phyloP scores from a whole-genome alignment of 768 basidiomycete genomes.

The Mycena vitilis region DNA sequence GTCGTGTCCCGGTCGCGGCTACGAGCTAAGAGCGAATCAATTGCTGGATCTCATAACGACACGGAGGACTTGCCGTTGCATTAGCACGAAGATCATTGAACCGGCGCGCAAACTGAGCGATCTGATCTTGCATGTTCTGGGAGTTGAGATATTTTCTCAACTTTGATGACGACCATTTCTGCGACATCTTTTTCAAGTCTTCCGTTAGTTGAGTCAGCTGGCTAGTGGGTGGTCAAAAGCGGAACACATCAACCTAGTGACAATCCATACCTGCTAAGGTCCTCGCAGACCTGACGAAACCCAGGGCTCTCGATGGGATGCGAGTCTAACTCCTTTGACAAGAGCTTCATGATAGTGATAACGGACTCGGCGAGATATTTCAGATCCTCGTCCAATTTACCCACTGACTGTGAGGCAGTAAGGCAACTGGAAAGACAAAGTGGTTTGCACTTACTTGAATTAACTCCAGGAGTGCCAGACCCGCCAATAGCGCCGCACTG shows the following conservation, averaged over 20 bases:
- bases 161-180: conserved; percentile 4
- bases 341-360: neutral
- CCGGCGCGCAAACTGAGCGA: neutral
- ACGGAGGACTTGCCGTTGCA: neutral
- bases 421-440: neutral
- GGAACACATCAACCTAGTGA: no score
- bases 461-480: conserved; percentile 9
- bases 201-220: neutral
- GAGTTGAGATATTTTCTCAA: neutral
- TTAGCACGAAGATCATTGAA: conserved; percentile 1
- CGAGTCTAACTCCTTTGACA: neutral
- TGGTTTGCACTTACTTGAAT: neutral
- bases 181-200: neutral
- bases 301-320: neutral
- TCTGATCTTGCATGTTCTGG: neutral
- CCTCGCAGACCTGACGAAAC: neutral
- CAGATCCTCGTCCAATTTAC: neutral
- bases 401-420: neutral
- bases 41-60: no score
- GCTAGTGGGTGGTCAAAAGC: neutral
- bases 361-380: conserved; percentile 1
- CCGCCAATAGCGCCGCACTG: neutral
- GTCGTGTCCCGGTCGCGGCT: conserved; percentile 7
- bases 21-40: neutral
- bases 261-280: neutral